Percentiles rank a stretch among this genome's conserved stretches.
Evolutionary conservation across 306 rosid species (phyloP).

Genomic region (Corylus americana): DNA sequence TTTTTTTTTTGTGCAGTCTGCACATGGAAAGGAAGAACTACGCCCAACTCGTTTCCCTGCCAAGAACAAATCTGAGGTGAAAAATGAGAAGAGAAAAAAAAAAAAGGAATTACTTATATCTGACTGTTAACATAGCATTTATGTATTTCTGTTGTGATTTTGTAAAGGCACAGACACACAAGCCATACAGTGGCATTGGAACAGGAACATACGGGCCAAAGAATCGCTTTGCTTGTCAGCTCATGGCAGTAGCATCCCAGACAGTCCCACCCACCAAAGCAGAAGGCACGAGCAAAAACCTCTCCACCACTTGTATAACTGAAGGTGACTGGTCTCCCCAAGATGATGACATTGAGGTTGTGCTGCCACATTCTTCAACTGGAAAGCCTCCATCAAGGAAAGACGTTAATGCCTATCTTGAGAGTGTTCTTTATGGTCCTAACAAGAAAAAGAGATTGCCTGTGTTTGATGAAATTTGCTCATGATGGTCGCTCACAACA

Average conservation of each 20-base stretch:
- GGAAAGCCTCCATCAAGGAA: slow-evolving; percentile 41
- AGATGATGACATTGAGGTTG: slow-evolving; percentile 61
- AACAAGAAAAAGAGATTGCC: slow-evolving; percentile 41
- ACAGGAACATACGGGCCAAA: slow-evolving; percentile 23
- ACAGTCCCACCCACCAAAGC: slow-evolving; percentile 25
- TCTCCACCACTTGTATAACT: neutral
- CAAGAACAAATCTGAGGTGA: slow-evolving; percentile 54
- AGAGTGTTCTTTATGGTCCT: slow-evolving; percentile 25
- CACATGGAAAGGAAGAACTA: slow-evolving; percentile 53
- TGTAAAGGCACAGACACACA: slow-evolving; percentile 31
- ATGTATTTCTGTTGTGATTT: slow-evolving; percentile 24
- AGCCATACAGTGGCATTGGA: slow-evolving; percentile 28
- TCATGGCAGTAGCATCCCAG: slow-evolving; percentile 22
- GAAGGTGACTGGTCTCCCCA: slow-evolving; percentile 61
- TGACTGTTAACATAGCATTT: neutral
- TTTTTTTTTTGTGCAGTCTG: slow-evolving; percentile 42
- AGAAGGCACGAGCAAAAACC: slow-evolving; percentile 1
- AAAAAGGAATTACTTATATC: neutral
- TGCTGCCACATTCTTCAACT: slow-evolving; percentile 38
- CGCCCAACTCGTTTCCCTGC: slow-evolving; percentile 39
- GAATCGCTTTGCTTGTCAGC: slow-evolving; percentile 29
- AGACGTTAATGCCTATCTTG: slow-evolving; percentile 41
- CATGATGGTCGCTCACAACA: slow-evolving; percentile 10
- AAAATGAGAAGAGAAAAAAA: slow-evolving; percentile 4
- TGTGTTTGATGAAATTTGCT: slow-evolving; percentile 42